These are phyloP conservation scores for Komagataella phaffii DNA, from an alignment of 805 yeast species.

Conservation along the genomic window DNA sequence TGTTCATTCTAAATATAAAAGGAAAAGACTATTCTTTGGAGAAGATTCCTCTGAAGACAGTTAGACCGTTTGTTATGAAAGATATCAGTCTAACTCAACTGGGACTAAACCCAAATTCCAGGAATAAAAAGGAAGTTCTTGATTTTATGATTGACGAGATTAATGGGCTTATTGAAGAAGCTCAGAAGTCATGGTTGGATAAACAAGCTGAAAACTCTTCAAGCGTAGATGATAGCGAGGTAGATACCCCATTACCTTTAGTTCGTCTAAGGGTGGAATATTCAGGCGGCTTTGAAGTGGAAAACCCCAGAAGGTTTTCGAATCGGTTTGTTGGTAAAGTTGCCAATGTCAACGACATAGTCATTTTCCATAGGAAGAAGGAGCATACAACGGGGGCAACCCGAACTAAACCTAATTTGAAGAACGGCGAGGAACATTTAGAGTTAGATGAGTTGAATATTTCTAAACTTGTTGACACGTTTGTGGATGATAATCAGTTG, in stretches of 20 bases:
- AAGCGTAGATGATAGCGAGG: conserved; percentile 12
- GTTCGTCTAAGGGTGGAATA: conserved; percentile 79
- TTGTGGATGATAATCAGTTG: conserved; percentile 48
- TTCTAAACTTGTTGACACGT: conserved; percentile 48
- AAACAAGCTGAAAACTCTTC: conserved; percentile 13
- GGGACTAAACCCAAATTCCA: conserved; percentile 44
- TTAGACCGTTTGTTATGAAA: conserved; percentile 72
- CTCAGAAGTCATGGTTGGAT: conserved; percentile 33
- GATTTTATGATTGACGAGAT: conserved; percentile 49
- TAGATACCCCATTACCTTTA: conserved; percentile 62
- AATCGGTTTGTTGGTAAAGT: conserved; percentile 82
- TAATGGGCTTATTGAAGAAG: conserved; percentile 49
- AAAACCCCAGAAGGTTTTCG: conserved; percentile 79
- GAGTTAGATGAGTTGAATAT: conserved; percentile 31
- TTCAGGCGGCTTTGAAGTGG: conserved; percentile 83
- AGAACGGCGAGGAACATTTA: conserved; percentile 8
- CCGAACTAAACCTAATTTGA: neutral
- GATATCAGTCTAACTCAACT: conserved; percentile 44
- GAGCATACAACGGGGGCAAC: conserved; percentile 9
- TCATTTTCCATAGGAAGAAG: conserved; percentile 50
- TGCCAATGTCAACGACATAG: conserved; percentile 83
- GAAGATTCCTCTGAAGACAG: conserved; percentile 51
- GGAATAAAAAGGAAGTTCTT: conserved; percentile 47
- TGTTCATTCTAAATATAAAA: conserved; percentile 55
- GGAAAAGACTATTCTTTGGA: conserved; percentile 42